Conservation (phyloP, 1,284 basidiomycete species). For the Apiotrichum siamense region DNA sequence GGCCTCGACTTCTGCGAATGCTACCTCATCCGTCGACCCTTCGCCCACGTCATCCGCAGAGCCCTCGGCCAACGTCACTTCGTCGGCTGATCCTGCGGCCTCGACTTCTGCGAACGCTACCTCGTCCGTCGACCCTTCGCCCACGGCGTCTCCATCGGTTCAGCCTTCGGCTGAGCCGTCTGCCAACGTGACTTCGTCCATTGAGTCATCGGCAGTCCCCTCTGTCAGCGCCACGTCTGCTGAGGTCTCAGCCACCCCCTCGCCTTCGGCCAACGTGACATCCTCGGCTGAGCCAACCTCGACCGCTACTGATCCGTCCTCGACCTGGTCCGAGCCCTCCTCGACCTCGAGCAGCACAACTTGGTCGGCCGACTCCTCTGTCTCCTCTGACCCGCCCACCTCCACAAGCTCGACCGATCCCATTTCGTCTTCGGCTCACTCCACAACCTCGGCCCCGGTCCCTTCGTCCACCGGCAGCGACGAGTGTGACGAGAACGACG, state of each 20-base stretch:
- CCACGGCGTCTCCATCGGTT: not conserved
- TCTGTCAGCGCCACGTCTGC: no score
- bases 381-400: no score
- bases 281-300: not conserved
- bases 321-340: not conserved
- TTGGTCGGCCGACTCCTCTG: no score
- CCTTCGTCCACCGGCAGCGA: not conserved
- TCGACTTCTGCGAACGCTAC: no score
- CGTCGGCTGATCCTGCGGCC: not conserved
- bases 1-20: conserved; percentile 1
- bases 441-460: not conserved
- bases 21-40: conserved; percentile 3
- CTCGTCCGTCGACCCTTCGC: not conserved
- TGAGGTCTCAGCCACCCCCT: not conserved
- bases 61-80: not conserved
- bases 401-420: not conserved
- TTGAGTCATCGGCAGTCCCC: no score
- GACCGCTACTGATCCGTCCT: not conserved
- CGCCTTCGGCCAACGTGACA: not conserved
- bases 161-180: not conserved
- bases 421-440: not conserved
- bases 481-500: conserved; percentile 19
- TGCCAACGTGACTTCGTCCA: no score
- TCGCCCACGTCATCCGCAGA: not conserved
- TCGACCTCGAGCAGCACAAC: no score